Evolutionary conservation across 257 asterid species (phyloP).

Genomic region (Nicotiana attenuata): DNA sequence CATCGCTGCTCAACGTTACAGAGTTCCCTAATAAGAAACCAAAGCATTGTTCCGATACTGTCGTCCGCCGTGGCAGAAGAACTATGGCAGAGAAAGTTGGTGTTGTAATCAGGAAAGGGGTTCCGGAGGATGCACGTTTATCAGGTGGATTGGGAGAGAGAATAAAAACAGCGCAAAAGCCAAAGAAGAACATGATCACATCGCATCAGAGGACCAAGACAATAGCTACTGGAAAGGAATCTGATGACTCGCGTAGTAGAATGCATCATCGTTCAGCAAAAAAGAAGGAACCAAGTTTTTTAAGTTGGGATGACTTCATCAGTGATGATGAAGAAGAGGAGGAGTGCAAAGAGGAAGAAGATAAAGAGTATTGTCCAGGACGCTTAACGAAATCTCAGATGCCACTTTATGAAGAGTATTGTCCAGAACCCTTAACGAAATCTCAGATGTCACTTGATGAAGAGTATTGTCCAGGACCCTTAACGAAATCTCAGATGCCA

Average conservation of each 20-base stretch:
- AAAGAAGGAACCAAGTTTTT: conserved; percentile 13
- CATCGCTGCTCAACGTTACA: conserved; percentile 9
- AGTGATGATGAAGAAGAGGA: conserved; percentile 19
- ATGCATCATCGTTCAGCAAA: conserved; percentile 6
- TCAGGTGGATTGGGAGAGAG: background rate
- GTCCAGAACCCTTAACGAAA: conserved; percentile 12
- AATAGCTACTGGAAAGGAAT: conserved; percentile 5
- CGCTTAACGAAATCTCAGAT: conserved; percentile 10
- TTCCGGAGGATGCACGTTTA: background rate
- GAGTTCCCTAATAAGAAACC: conserved; percentile 14
- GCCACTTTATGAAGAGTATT: background rate
- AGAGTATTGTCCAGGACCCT: conserved; percentile 15
- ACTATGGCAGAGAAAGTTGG: conserved; percentile 15
- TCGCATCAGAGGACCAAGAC: conserved; percentile 14
- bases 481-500: conserved; percentile 12
- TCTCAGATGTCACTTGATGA: background rate
- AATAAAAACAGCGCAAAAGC: background rate
- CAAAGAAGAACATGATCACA: background rate
- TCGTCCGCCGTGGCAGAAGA: conserved; percentile 11
- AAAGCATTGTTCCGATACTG: conserved; percentile 8
- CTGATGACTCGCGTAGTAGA: conserved; percentile 23
- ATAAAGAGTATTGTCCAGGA: conserved; percentile 15
- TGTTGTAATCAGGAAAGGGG: conserved; percentile 11
- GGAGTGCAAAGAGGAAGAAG: conserved; percentile 16
- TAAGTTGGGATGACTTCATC: background rate